These are phyloP conservation scores for Gaertneriomyces sp. DNA, from an alignment of 192 early-diverging fungal genomes.

Conservation along the genomic window DNA sequence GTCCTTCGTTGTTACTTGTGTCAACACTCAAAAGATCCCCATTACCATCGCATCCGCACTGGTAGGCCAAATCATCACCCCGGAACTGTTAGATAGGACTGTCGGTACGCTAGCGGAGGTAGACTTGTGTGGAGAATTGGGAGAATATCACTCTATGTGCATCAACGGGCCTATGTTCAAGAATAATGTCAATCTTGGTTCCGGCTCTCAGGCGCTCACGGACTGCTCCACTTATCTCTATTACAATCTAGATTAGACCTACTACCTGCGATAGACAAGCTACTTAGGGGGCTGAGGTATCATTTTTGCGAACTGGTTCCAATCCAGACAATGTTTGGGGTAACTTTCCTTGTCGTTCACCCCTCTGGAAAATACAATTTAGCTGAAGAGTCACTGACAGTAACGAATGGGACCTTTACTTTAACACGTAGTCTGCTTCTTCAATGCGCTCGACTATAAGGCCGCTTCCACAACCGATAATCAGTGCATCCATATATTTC, in stretches of 20 bases:
- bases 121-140: slow-evolving; percentile 20
- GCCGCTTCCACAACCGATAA: no score
- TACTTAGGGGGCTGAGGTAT: slow-evolving; percentile 3
- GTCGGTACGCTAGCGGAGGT: neutral
- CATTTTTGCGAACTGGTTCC: neutral
- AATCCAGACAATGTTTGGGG: no score
- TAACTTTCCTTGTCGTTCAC: no score
- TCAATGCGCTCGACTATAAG: no score
- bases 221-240: no score
- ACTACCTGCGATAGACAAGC: no score
- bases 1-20: slow-evolving; percentile 13
- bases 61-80: slow-evolving; percentile 13
- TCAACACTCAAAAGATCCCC: slow-evolving; percentile 13
- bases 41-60: neutral
- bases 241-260: no score
- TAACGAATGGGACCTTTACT: no score
- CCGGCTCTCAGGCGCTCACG: neutral
- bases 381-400: no score
- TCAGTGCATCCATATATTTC: no score
- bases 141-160: slow-evolving; percentile 23
- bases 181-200: neutral
- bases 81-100: neutral
- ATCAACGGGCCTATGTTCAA: slow-evolving; percentile 15
- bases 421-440: no score
- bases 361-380: no score